Base-by-base conservation (phyloP, 352 stramenopile species). In the Halophytophthora polymorphica region DNA sequence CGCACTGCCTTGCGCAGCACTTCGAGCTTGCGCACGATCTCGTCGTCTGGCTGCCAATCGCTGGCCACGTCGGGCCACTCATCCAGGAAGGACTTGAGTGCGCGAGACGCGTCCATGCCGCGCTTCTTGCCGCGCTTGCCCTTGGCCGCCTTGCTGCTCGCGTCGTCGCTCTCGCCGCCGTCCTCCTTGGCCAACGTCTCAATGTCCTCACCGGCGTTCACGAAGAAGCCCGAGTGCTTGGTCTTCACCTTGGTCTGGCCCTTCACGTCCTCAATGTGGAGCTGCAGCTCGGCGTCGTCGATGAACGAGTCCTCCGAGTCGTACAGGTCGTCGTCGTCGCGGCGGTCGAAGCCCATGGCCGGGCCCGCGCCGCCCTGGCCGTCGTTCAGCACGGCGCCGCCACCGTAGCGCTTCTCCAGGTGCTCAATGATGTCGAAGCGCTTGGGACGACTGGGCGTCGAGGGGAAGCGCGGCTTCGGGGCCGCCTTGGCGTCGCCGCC, bases 251-350 rank as follows among this genome's bases (percentile, higher is more conserved):
- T 70, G 3, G 66, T 78, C 34, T 92, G 80, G 3, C 56, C 80
- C 60, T 85, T 64, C 22, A 88, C 77, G 31, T 91, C 82, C 55
- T 94, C 82, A 44, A 94, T 94, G 51, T 90, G 79, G 53, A 91
- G 75, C 53, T 91, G 82, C 18, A 94, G 66, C 64, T 94, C 82
- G 14, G 52, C 42, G 53, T 94, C 84, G 48, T 94, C 84, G 44
- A 94, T 94, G 45, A 94, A 94, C 51, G 84, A 92, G 60, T 94
- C 84, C 50, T 94, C 84, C 57, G 80, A 90, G 66, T 94, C 84
- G 62, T 94, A 94, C 55, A 93, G 64, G 50, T 94, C 82, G 53
- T 94, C 84, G 55, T 92, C 78, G 36, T 92, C 84, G 18, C 69
- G 65, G 25, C 83, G 69, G 2, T 73, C 50, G 12, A 71, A 69